Evolutionary conservation across 2,329 filamentous ascomycete genomes (phyloP).

Genomic region (Alternaria brassicicola): DNA sequence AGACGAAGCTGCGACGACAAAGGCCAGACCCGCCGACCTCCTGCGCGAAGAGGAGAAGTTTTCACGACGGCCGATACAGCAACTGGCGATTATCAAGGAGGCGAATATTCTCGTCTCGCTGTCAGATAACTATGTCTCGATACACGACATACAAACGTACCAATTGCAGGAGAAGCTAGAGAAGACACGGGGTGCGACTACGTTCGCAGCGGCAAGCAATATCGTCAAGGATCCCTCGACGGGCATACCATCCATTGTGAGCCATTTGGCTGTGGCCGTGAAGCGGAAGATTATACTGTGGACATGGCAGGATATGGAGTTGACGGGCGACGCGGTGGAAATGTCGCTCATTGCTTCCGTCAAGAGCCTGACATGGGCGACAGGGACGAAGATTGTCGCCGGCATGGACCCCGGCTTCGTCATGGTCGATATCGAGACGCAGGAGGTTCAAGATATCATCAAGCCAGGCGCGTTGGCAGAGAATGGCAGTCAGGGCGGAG

Average conservation of each 20-base stretch:
- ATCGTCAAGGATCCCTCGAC: constrained; percentile 88
- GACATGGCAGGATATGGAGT: constrained; percentile 96
- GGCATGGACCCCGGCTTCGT: constrained; percentile 93
- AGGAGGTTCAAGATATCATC: constrained; percentile 76
- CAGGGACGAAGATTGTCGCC: constrained; percentile 82
- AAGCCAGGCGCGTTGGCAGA: constrained; percentile 76
- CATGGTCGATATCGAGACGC: constrained; percentile 80
- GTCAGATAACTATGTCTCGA: constrained; percentile 85
- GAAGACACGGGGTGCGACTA: constrained; percentile 84
- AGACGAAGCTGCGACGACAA: constrained; percentile 54
- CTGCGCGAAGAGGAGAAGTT: constrained; percentile 94
- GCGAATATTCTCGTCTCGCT: constrained; percentile 89
- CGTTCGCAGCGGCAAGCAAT: constrained; percentile 93
- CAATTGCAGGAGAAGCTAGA: constrained; percentile 78
- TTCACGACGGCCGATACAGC: constrained; percentile 85
- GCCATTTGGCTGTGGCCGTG: constrained; percentile 86
- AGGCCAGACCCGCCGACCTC: constrained; percentile 70
- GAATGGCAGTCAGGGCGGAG: constrained; percentile 66
- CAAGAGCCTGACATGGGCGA: constrained; percentile 89
- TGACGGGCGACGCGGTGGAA: constrained; percentile 74
- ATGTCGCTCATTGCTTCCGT: constrained; percentile 81
- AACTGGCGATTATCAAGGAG: constrained; percentile 95
- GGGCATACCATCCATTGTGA: constrained; percentile 91
- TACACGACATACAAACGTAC: constrained; percentile 88
- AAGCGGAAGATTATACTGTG: constrained; percentile 89